Conservation (phyloP, 192 early-diverging fungal genomes). For the Coemansia sp. region DNA sequence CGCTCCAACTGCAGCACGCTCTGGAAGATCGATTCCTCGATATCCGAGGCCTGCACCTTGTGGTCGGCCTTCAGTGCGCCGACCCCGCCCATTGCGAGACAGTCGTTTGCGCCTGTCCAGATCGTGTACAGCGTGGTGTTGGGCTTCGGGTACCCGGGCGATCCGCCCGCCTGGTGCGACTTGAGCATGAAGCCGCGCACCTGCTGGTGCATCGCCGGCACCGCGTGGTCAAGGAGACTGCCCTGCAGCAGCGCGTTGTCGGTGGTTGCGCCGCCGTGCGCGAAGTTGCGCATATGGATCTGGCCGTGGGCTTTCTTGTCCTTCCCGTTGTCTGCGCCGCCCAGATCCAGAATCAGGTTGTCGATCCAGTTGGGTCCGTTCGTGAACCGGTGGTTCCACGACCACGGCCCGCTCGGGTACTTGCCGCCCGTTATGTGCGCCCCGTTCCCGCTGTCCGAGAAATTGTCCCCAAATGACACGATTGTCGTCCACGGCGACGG, state of each 20-base stretch:
- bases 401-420: slow-evolving; percentile 50
- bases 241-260: slow-evolving; percentile 41
- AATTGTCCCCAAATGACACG: slow-evolving; percentile 51
- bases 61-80: slow-evolving; percentile 15
- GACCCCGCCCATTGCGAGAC: slow-evolving; percentile 23
- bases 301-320: no score
- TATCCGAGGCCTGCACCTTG: slow-evolving; percentile 13
- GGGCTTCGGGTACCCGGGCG: slow-evolving; percentile 17
- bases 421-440: slow-evolving; percentile 52
- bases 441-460: slow-evolving; percentile 50
- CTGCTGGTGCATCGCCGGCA: slow-evolving; percentile 46
- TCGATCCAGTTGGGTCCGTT: slow-evolving; percentile 58
- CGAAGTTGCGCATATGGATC: slow-evolving; percentile 56
- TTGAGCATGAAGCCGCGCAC: slow-evolving; percentile 52
- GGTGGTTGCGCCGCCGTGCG: slow-evolving; percentile 44
- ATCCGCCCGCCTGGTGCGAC: slow-evolving; percentile 26
- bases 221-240: slow-evolving; percentile 35
- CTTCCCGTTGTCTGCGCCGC: slow-evolving; percentile 31
- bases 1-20: slow-evolving; percentile 50
- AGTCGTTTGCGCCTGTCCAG: slow-evolving; percentile 52
- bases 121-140: slow-evolving; percentile 49
- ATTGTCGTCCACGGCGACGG: slow-evolving; percentile 52
- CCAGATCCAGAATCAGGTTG: slow-evolving; percentile 48
- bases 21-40: slow-evolving; percentile 44
- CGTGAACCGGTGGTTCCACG: slow-evolving; percentile 54